phyloP scores from a whole-genome alignment of 2,329 filamentous ascomycete genomes.

The Claviceps pazoutovae region DNA sequence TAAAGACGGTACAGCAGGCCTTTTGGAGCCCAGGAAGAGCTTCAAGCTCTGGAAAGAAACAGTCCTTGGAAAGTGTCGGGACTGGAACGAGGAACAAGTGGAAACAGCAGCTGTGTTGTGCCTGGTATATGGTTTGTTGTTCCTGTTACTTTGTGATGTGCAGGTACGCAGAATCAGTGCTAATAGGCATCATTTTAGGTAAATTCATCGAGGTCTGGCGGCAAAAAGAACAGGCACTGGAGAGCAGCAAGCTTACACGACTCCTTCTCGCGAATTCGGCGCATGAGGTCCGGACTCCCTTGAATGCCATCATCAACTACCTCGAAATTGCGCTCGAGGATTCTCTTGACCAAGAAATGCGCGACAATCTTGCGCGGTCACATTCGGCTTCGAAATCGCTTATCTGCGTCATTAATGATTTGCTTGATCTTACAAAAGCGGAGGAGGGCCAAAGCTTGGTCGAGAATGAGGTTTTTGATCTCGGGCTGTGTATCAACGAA shows the following conservation, averaged over 20 bases:
- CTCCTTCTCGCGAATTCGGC: conserved; percentile 76
- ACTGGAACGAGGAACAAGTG: conserved; percentile 81
- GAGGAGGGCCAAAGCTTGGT: conserved; percentile 69
- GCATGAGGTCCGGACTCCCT: conserved; percentile 77
- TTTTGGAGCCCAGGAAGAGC: conserved; percentile 64
- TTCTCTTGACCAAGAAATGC: conserved; percentile 61
- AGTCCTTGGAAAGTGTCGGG: conserved; percentile 66
- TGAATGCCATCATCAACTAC: conserved; percentile 92
- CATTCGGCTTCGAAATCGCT: conserved; percentile 86
- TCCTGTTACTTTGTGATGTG: neutral
- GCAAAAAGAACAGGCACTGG: conserved; percentile 73
- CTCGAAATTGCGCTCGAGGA: conserved; percentile 83
- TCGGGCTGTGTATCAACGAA: conserved; percentile 57
- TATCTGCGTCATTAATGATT: conserved; percentile 87
- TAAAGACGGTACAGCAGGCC: conserved; percentile 56
- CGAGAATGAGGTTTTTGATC: conserved; percentile 68
- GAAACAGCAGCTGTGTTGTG: conserved; percentile 82
- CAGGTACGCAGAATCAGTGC: neutral
- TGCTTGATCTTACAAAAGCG: conserved; percentile 76
- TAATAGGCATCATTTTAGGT: conserved; percentile 17
- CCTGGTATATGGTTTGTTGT: conserved; percentile 62
- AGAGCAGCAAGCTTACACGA: conserved; percentile 67
- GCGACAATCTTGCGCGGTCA: conserved; percentile 71
- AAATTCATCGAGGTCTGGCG: conserved; percentile 88
- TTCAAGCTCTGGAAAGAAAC: conserved; percentile 75